These are phyloP conservation scores for Mariannaea sp. DNA, from an alignment of 2,329 filamentous ascomycete genomes.

Conservation along the genomic window DNA sequence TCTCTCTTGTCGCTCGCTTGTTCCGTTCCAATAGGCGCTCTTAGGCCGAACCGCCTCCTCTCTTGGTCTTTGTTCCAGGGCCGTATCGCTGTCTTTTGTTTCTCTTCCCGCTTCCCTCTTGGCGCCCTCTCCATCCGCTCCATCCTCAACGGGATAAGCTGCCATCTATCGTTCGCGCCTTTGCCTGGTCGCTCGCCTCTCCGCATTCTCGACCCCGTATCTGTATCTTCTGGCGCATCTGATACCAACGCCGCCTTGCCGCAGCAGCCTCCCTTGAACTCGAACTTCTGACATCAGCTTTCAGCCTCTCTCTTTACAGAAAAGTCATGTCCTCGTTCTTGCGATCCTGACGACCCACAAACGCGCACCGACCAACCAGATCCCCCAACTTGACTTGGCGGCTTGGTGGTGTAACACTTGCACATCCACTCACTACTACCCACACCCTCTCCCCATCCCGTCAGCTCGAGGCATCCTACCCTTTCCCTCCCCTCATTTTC, in stretches of 20 bases:
- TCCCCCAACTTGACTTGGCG: constrained; percentile 15
- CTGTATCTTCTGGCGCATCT: background rate
- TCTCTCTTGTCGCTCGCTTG: constrained; percentile 29
- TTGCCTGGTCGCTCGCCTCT: no score
- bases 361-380: constrained; percentile 17
- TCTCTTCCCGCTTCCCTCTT: background rate
- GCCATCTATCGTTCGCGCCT: background rate
- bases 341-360: constrained; percentile 16
- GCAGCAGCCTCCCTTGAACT: background rate
- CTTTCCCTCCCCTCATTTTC: constrained; percentile 26
- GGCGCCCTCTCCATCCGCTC: background rate
- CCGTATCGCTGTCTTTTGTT: background rate
- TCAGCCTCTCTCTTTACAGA: constrained; percentile 9
- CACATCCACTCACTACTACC: no score
- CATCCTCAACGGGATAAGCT: no score
- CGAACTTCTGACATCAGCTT: background rate
- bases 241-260: background rate
- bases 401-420: constrained; percentile 16
- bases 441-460: constrained; percentile 3
- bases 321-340: constrained; percentile 16
- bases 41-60: background rate
- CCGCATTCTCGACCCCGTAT: no score
- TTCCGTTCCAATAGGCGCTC: constrained; percentile 25
- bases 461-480: constrained; percentile 10
- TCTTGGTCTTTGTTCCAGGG: background rate